Evolutionary conservation across 2,329 filamentous ascomycete genomes (phyloP).

Genomic region (Aspergillus jensenii): DNA sequence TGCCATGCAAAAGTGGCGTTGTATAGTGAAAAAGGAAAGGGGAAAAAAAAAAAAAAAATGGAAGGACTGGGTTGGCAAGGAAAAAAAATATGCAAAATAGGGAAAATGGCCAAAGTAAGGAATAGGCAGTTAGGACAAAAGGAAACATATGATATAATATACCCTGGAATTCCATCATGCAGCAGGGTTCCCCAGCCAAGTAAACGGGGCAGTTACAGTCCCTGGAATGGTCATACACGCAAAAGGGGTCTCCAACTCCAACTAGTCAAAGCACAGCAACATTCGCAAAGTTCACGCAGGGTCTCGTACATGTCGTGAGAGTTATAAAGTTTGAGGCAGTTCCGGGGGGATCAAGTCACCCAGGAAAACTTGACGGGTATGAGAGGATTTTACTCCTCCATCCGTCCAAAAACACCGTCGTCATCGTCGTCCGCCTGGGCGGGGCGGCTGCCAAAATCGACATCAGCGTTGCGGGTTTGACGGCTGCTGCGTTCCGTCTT

Average conservation of each 20-base stretch:
- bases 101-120: not conserved
- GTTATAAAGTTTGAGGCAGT: slow-evolving; percentile 20
- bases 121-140: slow-evolving; percentile 1
- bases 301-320: slow-evolving; percentile 42
- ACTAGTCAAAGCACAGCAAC: slow-evolving; percentile 25
- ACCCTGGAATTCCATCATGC: slow-evolving; percentile 14
- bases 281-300: slow-evolving; percentile 35
- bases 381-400: slow-evolving; percentile 73
- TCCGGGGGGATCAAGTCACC: slow-evolving; percentile 1
- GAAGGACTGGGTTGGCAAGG: not conserved
- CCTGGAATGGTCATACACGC: slow-evolving; percentile 22
- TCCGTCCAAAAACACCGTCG: slow-evolving; percentile 90
- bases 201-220: slow-evolving; percentile 6
- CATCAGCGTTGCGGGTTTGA: slow-evolving; percentile 36
- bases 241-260: slow-evolving; percentile 24
- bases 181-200: slow-evolving; percentile 5
- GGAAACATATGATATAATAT: slow-evolving; percentile 11
- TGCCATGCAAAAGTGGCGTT: not conserved
- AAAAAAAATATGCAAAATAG: slow-evolving; percentile 8
- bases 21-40: not conserved
- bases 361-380: not conserved
- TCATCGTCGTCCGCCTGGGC: slow-evolving; percentile 83
- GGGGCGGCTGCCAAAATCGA: slow-evolving; percentile 35
- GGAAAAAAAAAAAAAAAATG: not conserved
- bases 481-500: slow-evolving; percentile 51